Conservation (phyloP, 169 alveolate genomes). For the Plasmodium inui region DNA sequence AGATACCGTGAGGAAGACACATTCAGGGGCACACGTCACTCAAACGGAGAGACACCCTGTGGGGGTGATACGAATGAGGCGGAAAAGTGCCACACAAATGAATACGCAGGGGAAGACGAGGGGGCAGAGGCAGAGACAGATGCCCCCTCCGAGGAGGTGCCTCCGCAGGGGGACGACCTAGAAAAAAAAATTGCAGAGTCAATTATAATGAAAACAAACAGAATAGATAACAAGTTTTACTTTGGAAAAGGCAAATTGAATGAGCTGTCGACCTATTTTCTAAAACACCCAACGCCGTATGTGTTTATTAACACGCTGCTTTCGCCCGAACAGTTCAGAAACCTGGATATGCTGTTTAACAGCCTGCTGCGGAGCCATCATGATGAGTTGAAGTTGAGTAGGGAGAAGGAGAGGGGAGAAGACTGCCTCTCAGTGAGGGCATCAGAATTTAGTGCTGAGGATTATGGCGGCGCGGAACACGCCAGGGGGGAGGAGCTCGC, state of each 20-base stretch:
- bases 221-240: slow-evolving; percentile 50
- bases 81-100: not conserved
- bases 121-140: not conserved
- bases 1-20: not conserved
- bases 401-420: not conserved
- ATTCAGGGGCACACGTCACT: not conserved
- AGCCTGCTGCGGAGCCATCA: slow-evolving; percentile 42
- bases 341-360: slow-evolving; percentile 83
- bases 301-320: slow-evolving; percentile 89
- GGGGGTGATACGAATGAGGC: not conserved
- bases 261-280: slow-evolving; percentile 43
- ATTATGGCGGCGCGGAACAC: not conserved
- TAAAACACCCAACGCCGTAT: slow-evolving; percentile 76
- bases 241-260: slow-evolving; percentile 68
- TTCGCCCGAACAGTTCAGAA: slow-evolving; percentile 86
- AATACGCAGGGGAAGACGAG: not conserved
- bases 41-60: not conserved
- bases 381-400: slow-evolving; percentile 42
- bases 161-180: slow-evolving; percentile 12
- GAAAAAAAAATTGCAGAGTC: slow-evolving; percentile 72
- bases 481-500: not conserved
- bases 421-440: not conserved
- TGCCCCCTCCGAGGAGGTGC: not conserved
- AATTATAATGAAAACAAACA: slow-evolving; percentile 42
- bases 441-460: not conserved